Conservation (phyloP, 345 rosid genomes). For the Clarkia xantiana region DNA sequence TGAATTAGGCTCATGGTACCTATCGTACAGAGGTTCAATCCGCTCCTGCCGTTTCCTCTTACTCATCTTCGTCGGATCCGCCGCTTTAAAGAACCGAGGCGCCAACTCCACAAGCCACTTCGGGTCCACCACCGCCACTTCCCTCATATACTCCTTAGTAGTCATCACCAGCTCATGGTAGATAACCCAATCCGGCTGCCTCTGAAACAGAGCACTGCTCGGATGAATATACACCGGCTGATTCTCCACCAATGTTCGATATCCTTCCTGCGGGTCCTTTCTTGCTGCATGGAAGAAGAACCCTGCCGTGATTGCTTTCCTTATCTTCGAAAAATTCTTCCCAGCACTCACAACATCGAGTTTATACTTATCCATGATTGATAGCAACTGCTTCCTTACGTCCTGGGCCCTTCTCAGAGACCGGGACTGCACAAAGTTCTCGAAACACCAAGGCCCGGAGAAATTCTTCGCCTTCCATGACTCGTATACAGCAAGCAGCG, state of each 20-base stretch:
- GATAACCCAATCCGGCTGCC: constrained; percentile 94
- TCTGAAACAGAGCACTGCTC: constrained; percentile 79
- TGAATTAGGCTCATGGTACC: constrained; percentile 84
- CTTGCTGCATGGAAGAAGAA: constrained; percentile 78
- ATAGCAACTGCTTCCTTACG: constrained; percentile 79
- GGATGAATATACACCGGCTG: constrained; percentile 85
- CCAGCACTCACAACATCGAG: constrained; percentile 73
- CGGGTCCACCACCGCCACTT: constrained; percentile 77
- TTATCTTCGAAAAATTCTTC: constrained; percentile 53
- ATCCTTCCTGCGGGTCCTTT: constrained; percentile 84
- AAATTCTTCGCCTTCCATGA: constrained; percentile 87
- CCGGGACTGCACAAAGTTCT: constrained; percentile 70
- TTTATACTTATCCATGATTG: constrained; percentile 88
- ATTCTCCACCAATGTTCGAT: constrained; percentile 70
- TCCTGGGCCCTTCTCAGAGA: constrained; percentile 76
- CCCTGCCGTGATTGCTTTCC: constrained; percentile 84
- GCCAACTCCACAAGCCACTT: constrained; percentile 89
- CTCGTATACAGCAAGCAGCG: constrained; percentile 82
- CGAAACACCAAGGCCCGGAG: constrained; percentile 87
- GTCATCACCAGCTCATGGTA: constrained; percentile 93
- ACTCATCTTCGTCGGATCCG: constrained; percentile 82
- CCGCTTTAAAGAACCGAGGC: constrained; percentile 73
- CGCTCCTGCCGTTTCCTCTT: constrained; percentile 86
- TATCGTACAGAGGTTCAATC: constrained; percentile 70
- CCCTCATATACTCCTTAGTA: constrained; percentile 83